Evolutionary conservation across 2,329 filamentous ascomycete species (phyloP).

Genomic region (Aschersonia sp.): DNA sequence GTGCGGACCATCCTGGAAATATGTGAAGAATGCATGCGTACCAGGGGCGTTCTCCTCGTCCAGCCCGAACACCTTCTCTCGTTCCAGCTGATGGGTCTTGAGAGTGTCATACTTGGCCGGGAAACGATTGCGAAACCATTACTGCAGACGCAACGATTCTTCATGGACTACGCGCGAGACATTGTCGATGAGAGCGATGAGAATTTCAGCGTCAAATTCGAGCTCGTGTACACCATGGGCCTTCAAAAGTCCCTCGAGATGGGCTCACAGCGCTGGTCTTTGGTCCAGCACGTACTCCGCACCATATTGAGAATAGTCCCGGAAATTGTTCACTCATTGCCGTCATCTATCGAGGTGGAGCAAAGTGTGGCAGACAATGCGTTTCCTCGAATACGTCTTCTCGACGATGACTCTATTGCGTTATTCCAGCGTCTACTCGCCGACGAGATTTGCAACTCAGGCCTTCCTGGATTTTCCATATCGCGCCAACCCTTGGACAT

Average conservation of each 20-base stretch:
- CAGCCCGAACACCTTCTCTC: constrained; percentile 53
- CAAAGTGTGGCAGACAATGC: constrained; percentile 17
- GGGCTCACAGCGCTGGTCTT: constrained; percentile 11
- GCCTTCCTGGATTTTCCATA: constrained; percentile 27
- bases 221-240: constrained; percentile 50
- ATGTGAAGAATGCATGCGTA: constrained; percentile 29
- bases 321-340: constrained; percentile 19
- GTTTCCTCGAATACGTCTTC: too few species aligned
- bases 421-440: too few species aligned
- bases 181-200: constrained; percentile 54
- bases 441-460: constrained; percentile 16
- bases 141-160: constrained; percentile 25
- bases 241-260: constrained; percentile 32
- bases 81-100: constrained; percentile 45
- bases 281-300: constrained; percentile 1
- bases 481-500: constrained; percentile 15
- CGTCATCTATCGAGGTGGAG: constrained; percentile 15
- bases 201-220: constrained; percentile 44
- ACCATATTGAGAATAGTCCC: neutral
- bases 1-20: constrained; percentile 21
- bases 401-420: too few species aligned
- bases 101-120: constrained; percentile 22
- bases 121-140: constrained; percentile 10
- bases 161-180: constrained; percentile 29
- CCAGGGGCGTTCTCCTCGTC: constrained; percentile 40